These are phyloP conservation scores for Nitzschia inconspicua DNA, from an alignment of 108 stramenopile species.

Conservation along the genomic window DNA sequence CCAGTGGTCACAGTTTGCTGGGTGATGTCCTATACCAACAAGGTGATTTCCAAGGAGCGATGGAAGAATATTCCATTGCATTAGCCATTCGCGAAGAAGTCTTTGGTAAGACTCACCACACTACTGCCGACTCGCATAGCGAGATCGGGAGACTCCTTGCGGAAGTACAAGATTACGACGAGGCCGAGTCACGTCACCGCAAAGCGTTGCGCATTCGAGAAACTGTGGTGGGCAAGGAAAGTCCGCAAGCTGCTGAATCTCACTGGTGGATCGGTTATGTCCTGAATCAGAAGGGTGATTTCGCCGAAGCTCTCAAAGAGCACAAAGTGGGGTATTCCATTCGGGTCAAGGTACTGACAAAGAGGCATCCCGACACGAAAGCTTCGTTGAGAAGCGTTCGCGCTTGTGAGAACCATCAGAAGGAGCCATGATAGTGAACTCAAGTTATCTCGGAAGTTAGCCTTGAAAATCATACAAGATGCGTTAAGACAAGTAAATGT, in stretches of 20 bases:
- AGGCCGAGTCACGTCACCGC: constrained; percentile 28
- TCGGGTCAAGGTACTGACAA: constrained; percentile 24
- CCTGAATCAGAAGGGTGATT: constrained; percentile 29
- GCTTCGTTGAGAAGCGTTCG: constrained; percentile 25
- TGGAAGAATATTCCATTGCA: constrained; percentile 32
- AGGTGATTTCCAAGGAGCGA: constrained; percentile 40
- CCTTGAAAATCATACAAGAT: neutral
- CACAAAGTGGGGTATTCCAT: constrained; percentile 24
- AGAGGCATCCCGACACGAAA: constrained; percentile 27
- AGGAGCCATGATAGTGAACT: neutral
- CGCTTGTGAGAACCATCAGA: constrained; percentile 23
- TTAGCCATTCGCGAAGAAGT: constrained; percentile 35
- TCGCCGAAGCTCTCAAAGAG: constrained; percentile 22
- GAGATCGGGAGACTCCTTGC: constrained; percentile 36
- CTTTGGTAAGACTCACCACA: constrained; percentile 32
- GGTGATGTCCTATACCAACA: constrained; percentile 33
- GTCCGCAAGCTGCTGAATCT: constrained; percentile 35
- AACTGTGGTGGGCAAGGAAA: constrained; percentile 24
- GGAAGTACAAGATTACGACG: constrained; percentile 38
- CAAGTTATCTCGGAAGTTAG: neutral
- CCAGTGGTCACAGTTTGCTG: constrained; percentile 22
- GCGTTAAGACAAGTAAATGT: neutral
- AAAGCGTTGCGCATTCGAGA: constrained; percentile 35
- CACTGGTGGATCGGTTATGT: constrained; percentile 32
- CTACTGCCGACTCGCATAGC: constrained; percentile 29